Evolutionary conservation across 257 asterid genomes (phyloP).

Genomic region (Solanum pimpinellifolium): DNA sequence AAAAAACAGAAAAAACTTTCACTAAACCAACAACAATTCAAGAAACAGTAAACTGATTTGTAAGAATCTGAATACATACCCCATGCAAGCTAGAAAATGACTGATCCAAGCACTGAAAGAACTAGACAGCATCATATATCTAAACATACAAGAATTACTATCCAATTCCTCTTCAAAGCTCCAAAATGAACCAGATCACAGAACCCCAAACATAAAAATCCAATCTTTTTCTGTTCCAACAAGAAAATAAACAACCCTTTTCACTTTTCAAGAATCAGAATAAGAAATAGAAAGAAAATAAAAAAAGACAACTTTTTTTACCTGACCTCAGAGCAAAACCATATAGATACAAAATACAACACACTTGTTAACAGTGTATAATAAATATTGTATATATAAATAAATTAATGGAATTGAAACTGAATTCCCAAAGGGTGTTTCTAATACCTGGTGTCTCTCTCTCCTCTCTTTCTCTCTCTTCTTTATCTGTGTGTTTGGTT

Average conservation of each 20-base stretch:
- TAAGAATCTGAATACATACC: constrained; percentile 52
- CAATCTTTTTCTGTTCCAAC: background rate
- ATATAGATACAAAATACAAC: background rate
- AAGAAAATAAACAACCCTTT: background rate
- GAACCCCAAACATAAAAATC: constrained; percentile 3
- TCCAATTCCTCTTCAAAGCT: background rate
- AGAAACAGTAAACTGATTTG: background rate
- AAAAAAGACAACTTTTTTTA: background rate
- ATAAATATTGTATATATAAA: background rate
- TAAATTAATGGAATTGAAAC: background rate
- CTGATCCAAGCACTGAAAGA: constrained; percentile 63
- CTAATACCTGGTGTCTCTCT: background rate
- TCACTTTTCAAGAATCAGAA: background rate
- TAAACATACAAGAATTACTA: constrained; percentile 9
- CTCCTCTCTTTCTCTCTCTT: background rate
- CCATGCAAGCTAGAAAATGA: constrained; percentile 62
- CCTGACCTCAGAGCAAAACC: background rate
- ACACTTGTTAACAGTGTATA: background rate
- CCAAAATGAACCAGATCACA: constrained; percentile 9
- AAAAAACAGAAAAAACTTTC: background rate
- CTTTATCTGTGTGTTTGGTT: background rate
- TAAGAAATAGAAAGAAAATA: background rate
- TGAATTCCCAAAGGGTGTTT: background rate
- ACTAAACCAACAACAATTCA: background rate
- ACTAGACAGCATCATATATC: constrained; percentile 43